Evolutionary conservation across 2,329 filamentous ascomycete species (phyloP).

Genomic region (Alternaria postmessia): DNA sequence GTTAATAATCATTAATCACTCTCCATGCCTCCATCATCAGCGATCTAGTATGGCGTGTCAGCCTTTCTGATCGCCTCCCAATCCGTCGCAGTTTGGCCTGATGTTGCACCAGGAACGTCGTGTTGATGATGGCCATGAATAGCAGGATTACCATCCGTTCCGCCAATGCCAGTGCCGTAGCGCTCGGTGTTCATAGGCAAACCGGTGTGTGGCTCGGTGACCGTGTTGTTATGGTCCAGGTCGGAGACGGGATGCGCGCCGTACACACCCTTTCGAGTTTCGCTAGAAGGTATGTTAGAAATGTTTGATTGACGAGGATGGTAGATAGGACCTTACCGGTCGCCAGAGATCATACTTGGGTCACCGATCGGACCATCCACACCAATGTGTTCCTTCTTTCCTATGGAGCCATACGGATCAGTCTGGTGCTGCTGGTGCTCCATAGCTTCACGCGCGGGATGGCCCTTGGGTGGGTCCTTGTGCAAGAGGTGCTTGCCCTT

Average conservation of each 20-base stretch:
- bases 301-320: neutral
- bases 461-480: constrained; percentile 52
- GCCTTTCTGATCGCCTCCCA: constrained; percentile 39
- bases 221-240: constrained; percentile 28
- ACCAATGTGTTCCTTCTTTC: constrained; percentile 40
- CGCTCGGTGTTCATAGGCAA: constrained; percentile 52
- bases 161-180: constrained; percentile 50
- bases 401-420: constrained; percentile 14
- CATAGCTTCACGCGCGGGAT: constrained; percentile 42
- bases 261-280: constrained; percentile 26
- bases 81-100: constrained; percentile 15
- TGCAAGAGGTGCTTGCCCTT: constrained; percentile 50
- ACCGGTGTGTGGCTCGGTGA: constrained; percentile 52
- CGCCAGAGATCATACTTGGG: constrained; percentile 34
- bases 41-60: constrained; percentile 35
- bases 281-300: constrained; percentile 19
- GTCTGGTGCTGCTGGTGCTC: constrained; percentile 27
- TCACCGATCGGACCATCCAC: constrained; percentile 42
- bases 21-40: neutral
- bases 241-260: constrained; percentile 31
- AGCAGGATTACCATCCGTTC: constrained; percentile 46
- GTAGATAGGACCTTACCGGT: constrained; percentile 34
- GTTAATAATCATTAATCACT: neutral
- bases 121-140: constrained; percentile 42
- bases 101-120: constrained; percentile 7